Conservation (phyloP, 2,329 filamentous ascomycete species). For the Sordariomycetes sp. region DNA sequence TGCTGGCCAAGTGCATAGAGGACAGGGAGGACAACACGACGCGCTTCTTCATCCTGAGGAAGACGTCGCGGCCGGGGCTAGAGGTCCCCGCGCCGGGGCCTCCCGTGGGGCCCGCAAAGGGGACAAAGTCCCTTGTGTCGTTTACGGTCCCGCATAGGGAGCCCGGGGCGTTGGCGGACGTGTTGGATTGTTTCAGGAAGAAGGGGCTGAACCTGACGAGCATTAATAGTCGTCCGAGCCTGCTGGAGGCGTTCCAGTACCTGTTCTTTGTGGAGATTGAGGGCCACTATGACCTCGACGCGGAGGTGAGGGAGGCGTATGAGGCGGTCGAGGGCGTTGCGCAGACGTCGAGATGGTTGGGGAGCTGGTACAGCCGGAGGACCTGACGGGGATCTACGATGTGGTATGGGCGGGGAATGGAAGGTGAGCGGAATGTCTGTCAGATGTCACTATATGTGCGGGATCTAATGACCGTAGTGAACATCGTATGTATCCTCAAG, state of each 20-base stretch:
- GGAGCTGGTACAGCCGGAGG: conserved; percentile 41
- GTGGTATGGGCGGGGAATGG: not conserved
- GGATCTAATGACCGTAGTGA: not conserved
- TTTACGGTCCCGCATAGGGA: conserved; percentile 70
- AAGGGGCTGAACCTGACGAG: conserved; percentile 72
- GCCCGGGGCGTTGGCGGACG: conserved; percentile 74
- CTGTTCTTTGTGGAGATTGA: conserved; percentile 90
- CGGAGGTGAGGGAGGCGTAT: conserved; percentile 47
- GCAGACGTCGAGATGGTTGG: conserved; percentile 54
- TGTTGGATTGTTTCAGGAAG: conserved; percentile 63
- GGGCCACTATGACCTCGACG: conserved; percentile 33
- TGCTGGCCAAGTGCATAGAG: conserved; percentile 59
- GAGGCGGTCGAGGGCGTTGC: conserved; percentile 42
- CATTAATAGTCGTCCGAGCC: conserved; percentile 76
- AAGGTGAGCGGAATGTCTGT: not conserved
- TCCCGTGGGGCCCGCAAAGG: not conserved
- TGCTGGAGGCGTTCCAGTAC: conserved; percentile 70
- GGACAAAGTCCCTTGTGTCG: conserved; percentile 60
- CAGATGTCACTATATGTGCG: not conserved
- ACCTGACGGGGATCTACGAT: not conserved
- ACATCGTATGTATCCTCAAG: not conserved
- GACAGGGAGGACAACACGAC: conserved; percentile 68
- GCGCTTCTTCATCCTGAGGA: conserved; percentile 56
- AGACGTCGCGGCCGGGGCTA: conserved; percentile 10
- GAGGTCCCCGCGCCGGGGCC: not conserved